These are phyloP conservation scores for Hyphopichia wangnamkhiaoensis DNA, from an alignment of 1,139 yeast species.

Conservation along the genomic window DNA sequence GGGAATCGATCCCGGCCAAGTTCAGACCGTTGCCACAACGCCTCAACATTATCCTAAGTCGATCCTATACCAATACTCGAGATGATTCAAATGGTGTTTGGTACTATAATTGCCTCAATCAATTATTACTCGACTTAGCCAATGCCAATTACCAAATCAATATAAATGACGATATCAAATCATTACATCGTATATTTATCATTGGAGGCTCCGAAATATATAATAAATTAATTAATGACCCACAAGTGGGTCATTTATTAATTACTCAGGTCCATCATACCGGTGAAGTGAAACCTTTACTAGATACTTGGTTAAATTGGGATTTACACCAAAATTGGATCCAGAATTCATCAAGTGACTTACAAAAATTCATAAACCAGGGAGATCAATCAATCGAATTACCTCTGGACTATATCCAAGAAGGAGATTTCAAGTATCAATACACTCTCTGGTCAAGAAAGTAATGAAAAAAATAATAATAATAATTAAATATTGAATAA, in stretches of 20 bases:
- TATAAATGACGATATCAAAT: slow-evolving; percentile 14
- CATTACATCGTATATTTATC: slow-evolving; percentile 63
- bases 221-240: slow-evolving; percentile 49
- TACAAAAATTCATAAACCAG: slow-evolving; percentile 43
- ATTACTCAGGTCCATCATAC: slow-evolving; percentile 66
- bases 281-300: slow-evolving; percentile 39
- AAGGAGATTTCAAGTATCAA: slow-evolving; percentile 49
- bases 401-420: slow-evolving; percentile 40
- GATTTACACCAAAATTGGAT: slow-evolving; percentile 33
- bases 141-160: slow-evolving; percentile 9
- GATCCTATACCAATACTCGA: slow-evolving; percentile 25
- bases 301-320: slow-evolving; percentile 65
- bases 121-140: slow-evolving; percentile 12
- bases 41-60: slow-evolving; percentile 72
- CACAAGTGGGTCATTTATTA: slow-evolving; percentile 55
- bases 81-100: slow-evolving; percentile 18
- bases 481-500: background rate
- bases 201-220: slow-evolving; percentile 96
- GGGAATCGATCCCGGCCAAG: slow-evolving; percentile 87
- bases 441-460: slow-evolving; percentile 30
- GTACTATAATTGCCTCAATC: slow-evolving; percentile 13
- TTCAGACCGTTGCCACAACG: slow-evolving; percentile 84
- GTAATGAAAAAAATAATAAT: slow-evolving; percentile 1
- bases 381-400: slow-evolving; percentile 38
- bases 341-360: slow-evolving; percentile 33